A percentile compares a stretch with the other conserved stretches of the same genome.
Conservation (phyloP, 495 filamentous ascomycete species). For the Lasiosphaeria ovina region DNA sequence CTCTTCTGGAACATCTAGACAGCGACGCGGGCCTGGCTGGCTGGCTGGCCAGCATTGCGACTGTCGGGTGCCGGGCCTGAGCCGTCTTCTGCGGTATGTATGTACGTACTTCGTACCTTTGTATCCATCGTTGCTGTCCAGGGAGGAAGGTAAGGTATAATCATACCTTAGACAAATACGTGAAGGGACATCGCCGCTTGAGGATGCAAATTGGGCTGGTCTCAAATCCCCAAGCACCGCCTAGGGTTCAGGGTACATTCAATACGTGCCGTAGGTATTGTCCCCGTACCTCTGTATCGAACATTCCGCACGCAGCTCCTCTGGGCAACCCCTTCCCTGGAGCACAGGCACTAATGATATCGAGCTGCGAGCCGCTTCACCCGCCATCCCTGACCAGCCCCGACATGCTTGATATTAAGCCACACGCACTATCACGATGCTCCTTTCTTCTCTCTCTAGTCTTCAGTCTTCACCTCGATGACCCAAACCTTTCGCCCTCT, state of each 20-base stretch:
- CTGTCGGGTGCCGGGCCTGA: too few relatives aligned
- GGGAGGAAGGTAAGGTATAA: too few relatives aligned
- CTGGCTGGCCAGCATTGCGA: too few relatives aligned
- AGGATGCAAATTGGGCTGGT: too few relatives aligned
- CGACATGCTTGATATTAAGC: constrained; percentile 25
- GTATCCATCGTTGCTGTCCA: too few relatives aligned
- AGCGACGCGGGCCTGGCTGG: too few relatives aligned
- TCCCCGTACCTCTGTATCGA: neutral
- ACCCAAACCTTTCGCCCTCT: constrained; percentile 21
- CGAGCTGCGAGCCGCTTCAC: constrained; percentile 12
- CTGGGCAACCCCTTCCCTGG: neutral
- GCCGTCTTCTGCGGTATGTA: neutral
- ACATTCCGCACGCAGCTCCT: neutral
- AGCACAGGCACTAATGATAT: constrained; percentile 13
- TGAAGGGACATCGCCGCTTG: too few relatives aligned
- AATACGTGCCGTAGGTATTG: too few relatives aligned
- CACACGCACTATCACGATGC: constrained; percentile 9
- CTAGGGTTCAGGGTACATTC: neutral
- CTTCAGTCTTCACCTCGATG: constrained; percentile 46
- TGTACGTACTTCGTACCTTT: neutral
- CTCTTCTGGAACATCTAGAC: too few relatives aligned
- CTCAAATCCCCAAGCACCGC: too few relatives aligned
- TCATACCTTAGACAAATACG: too few relatives aligned
- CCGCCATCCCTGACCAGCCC: constrained; percentile 3
- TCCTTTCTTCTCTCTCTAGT: constrained; percentile 22